Percentiles rank a stretch among this genome's conserved stretches.
phyloP scores from a whole-genome alignment of 2,329 filamentous ascomycete genomes.

The Coleophoma eucalyptorum region DNA sequence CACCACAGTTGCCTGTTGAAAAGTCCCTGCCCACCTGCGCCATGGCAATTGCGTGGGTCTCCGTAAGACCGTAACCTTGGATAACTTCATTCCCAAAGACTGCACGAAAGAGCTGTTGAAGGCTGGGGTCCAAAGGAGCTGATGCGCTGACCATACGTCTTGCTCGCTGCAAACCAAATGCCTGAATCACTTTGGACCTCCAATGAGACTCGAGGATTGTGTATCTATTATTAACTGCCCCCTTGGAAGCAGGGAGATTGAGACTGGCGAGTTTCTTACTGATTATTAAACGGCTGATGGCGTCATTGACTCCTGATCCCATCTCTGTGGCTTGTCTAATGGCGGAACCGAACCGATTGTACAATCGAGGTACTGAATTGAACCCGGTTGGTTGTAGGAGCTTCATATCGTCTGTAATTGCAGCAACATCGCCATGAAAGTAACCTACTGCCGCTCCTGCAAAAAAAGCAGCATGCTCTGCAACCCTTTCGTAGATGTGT shows the following conservation, averaged over 20 bases:
- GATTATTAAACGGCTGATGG: slow-evolving; percentile 76
- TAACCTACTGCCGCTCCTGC: slow-evolving; percentile 77
- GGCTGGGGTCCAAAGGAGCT: slow-evolving; percentile 81
- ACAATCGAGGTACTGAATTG: slow-evolving; percentile 86
- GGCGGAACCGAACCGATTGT: slow-evolving; percentile 82
- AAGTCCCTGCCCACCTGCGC: slow-evolving; percentile 71
- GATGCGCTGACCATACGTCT: slow-evolving; percentile 80
- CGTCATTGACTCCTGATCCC: slow-evolving; percentile 73
- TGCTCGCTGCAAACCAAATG: slow-evolving; percentile 73
- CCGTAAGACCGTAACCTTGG: slow-evolving; percentile 92
- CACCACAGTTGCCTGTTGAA: slow-evolving; percentile 77
- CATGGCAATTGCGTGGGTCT: slow-evolving; percentile 77
- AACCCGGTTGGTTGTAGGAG: slow-evolving; percentile 77
- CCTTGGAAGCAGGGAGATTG: slow-evolving; percentile 63
- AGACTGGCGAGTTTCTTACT: slow-evolving; percentile 76
- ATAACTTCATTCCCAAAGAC: slow-evolving; percentile 74
- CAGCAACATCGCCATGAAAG: slow-evolving; percentile 87
- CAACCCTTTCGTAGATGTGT: slow-evolving; percentile 87
- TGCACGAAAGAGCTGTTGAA: slow-evolving; percentile 85
- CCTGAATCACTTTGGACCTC: slow-evolving; percentile 81
- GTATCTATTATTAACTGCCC: slow-evolving; percentile 75
- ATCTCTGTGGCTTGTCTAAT: slow-evolving; percentile 78
- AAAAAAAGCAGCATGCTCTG: slow-evolving; percentile 72
- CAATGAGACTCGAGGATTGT: slow-evolving; percentile 82
- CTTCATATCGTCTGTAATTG: slow-evolving; percentile 89